A percentile compares a stretch with the other conserved stretches of the same genome.
Conservation (phyloP, 2,329 filamentous ascomycete species). For the Didymella exigua region DNA sequence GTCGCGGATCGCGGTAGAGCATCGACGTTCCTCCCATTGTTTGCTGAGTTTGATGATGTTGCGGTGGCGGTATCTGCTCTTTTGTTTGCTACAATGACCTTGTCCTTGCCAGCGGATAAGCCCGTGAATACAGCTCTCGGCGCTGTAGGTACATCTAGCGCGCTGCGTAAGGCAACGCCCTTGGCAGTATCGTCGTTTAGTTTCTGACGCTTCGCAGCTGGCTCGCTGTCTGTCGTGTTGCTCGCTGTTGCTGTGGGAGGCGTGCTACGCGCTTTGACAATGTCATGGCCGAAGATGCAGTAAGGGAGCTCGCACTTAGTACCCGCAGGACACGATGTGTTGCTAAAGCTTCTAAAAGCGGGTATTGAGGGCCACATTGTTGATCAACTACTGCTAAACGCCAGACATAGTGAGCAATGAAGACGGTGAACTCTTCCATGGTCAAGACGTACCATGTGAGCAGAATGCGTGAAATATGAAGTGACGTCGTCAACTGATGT, state of each 20-base stretch:
- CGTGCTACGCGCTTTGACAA: slow-evolving; percentile 14
- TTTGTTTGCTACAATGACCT: slow-evolving; percentile 13
- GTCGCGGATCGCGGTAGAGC: slow-evolving; percentile 31
- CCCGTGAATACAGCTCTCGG: slow-evolving; percentile 31
- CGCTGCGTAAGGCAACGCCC: background rate
- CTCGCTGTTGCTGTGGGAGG: slow-evolving; percentile 3
- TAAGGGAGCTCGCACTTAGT: slow-evolving; percentile 57
- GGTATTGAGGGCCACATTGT: slow-evolving; percentile 41
- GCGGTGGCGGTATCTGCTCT: slow-evolving; percentile 3
- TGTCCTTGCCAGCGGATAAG: slow-evolving; percentile 27
- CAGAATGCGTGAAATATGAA: background rate
- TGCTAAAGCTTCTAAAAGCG: slow-evolving; percentile 33
- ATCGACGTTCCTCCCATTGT: slow-evolving; percentile 8
- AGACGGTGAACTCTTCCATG: background rate
- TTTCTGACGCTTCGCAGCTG: slow-evolving; percentile 41
- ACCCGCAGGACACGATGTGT: slow-evolving; percentile 57
- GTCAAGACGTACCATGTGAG: slow-evolving; percentile 12
- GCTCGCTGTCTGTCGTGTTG: slow-evolving; percentile 12
- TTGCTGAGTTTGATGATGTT: slow-evolving; percentile 3
- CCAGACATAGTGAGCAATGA: slow-evolving; percentile 2
- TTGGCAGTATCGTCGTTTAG: slow-evolving; percentile 26
- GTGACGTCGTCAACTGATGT: background rate
- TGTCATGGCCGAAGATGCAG: slow-evolving; percentile 64
- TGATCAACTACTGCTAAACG: slow-evolving; percentile 2
- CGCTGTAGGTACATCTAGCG: slow-evolving; percentile 3